Evolutionary conservation across 306 rosid species (phyloP).

Genomic region (Inga leiocalycina): DNA sequence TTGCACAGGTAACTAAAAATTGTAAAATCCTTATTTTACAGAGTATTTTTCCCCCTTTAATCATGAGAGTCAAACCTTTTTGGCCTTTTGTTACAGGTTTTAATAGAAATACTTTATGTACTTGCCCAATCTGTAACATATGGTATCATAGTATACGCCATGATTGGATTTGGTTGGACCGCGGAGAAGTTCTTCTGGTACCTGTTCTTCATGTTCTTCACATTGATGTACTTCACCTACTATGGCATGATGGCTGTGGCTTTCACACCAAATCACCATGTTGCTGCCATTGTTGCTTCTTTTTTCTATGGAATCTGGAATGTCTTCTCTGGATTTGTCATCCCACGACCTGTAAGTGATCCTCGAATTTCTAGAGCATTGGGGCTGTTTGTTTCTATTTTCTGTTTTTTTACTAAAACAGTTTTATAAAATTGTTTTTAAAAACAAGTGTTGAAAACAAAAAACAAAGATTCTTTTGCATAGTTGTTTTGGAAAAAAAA

Average conservation of each 20-base stretch:
- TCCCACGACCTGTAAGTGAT: slow-evolving; percentile 57
- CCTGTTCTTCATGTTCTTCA: slow-evolving; percentile 59
- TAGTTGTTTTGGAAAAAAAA: no score
- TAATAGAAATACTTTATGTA: slow-evolving; percentile 62
- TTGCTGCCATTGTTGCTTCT: slow-evolving; percentile 57
- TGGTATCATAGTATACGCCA: slow-evolving; percentile 58
- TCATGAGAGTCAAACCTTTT: no score
- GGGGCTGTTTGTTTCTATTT: no score
- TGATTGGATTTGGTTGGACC: slow-evolving; percentile 68
- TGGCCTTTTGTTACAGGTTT: slow-evolving; percentile 47
- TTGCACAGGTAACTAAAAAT: slow-evolving; percentile 48
- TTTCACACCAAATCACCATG: slow-evolving; percentile 61
- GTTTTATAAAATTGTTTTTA: no score
- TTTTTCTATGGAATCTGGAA: slow-evolving; percentile 63
- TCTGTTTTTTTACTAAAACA: no score
- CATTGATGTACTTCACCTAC: slow-evolving; percentile 65
- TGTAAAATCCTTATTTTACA: background rate
- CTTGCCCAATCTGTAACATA: slow-evolving; percentile 48
- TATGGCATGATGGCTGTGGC: slow-evolving; percentile 68
- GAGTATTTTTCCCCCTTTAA: background rate
- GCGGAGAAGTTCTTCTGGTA: slow-evolving; percentile 62
- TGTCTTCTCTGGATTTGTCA: slow-evolving; percentile 66
- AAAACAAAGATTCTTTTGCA: no score
- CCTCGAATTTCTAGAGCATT: background rate
- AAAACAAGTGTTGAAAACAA: no score